phyloP scores from a whole-genome alignment of 495 filamentous ascomycete genomes.

The Glonium stellatum region DNA sequence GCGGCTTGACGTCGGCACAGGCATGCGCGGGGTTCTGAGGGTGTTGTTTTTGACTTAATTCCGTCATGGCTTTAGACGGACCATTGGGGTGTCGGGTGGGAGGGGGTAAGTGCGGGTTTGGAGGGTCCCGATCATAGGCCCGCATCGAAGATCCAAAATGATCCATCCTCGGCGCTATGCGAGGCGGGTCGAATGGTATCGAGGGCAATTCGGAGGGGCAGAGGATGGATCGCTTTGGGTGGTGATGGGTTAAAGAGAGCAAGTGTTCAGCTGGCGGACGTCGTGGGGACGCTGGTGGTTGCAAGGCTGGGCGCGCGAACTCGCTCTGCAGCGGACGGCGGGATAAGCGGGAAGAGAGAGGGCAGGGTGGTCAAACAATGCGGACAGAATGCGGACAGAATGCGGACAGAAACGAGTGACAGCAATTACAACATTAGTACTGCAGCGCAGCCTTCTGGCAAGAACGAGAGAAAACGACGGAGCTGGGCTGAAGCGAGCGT shows the following conservation, averaged over 20 bases:
- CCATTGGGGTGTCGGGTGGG: conserved; percentile 7
- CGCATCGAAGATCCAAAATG: conserved; percentile 19
- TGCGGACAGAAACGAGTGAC: conserved; percentile 8
- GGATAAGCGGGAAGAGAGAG: background rate
- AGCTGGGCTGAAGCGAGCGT: background rate
- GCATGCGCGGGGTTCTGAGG: conserved; percentile 6
- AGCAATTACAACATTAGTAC: conserved; percentile 1
- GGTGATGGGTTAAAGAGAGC: background rate
- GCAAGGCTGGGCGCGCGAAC: background rate
- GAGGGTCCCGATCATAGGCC: conserved; percentile 10
- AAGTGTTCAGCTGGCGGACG: background rate
- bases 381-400: conserved; percentile 5
- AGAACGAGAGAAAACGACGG: background rate
- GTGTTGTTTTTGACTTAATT: conserved; percentile 1
- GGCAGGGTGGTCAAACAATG: background rate
- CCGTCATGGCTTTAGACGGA: background rate
- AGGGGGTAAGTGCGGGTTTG: background rate
- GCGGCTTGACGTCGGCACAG: conserved; percentile 37
- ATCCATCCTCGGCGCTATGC: conserved; percentile 19
- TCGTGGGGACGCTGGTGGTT: background rate
- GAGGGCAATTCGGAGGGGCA: background rate
- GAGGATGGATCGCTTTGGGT: background rate
- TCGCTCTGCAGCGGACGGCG: background rate
- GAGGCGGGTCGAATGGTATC: conserved; percentile 2
- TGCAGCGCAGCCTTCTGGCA: background rate